phyloP scores from a whole-genome alignment of 2,329 filamentous ascomycete species.

The Aspergillus hiratsukae region DNA sequence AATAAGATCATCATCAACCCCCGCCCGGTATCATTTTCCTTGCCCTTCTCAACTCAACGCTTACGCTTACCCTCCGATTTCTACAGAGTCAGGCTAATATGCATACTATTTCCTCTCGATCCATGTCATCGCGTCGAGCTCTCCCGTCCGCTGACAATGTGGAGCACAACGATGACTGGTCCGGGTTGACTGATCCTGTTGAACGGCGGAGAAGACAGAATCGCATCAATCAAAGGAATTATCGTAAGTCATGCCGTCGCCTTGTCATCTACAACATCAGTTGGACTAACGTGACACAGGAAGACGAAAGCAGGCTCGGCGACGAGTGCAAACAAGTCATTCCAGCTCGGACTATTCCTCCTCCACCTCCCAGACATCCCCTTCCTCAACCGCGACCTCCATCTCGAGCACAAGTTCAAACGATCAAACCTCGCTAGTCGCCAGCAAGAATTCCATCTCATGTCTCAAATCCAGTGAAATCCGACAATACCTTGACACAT shows the following conservation, averaged over 20 bases:
- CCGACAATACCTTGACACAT: constrained; percentile 10
- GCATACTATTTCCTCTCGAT: background rate
- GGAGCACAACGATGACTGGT: constrained; percentile 18
- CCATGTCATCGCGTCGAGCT: background rate
- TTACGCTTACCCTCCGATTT: background rate
- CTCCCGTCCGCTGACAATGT: background rate
- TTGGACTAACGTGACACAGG: constrained; percentile 6
- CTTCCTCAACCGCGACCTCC: background rate
- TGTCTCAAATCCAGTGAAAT: constrained; percentile 1
- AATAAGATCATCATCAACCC: background rate
- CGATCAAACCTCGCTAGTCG: constrained; percentile 2
- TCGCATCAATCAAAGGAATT: constrained; percentile 28
- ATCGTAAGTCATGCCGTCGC: constrained; percentile 15
- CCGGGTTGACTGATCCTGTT: constrained; percentile 20
- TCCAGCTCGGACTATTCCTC: background rate
- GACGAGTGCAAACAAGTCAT: background rate
- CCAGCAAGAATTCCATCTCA: background rate
- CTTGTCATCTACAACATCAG: background rate
- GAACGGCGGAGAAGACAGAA: constrained; percentile 28
- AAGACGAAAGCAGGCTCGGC: constrained; percentile 18
- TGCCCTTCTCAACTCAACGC: background rate
- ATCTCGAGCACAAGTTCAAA: background rate
- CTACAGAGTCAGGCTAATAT: background rate
- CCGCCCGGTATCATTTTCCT: background rate
- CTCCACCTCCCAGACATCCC: background rate